A percentile compares a stretch with the other conserved stretches of the same genome.
These are phyloP conservation scores for Chionographis japonica DNA, from an alignment of 106 monocot genomes.

Conservation along the genomic window DNA sequence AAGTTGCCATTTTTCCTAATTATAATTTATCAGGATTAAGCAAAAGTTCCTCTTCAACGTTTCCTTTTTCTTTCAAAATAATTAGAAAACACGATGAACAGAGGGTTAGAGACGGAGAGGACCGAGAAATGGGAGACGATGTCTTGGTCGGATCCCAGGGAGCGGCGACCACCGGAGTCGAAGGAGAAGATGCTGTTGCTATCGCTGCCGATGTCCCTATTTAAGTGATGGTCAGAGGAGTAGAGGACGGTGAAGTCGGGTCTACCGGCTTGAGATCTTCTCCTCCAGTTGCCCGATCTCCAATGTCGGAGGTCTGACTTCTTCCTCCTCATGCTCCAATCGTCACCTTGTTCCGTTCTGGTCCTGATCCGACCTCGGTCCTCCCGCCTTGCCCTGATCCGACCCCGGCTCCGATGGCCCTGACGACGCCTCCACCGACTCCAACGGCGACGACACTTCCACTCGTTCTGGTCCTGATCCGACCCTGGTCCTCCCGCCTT, in stretches of 20 bases:
- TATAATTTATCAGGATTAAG: not conserved
- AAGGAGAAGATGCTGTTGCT: not conserved
- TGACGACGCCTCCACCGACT: too few relatives aligned
- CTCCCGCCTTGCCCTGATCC: too few relatives aligned
- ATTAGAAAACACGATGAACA: too few relatives aligned
- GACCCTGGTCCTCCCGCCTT: too few relatives aligned
- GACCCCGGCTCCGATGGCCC: too few relatives aligned
- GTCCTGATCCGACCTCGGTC: too few relatives aligned
- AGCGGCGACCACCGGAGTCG: constrained; percentile 7
- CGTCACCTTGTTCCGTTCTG: not conserved
- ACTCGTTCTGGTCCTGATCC: too few relatives aligned
- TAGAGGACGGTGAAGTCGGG: not conserved
- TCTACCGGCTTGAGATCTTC: not conserved
- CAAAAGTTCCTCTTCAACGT: too few relatives aligned
- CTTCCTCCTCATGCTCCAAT: constrained; percentile 13
- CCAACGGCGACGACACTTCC: too few relatives aligned
- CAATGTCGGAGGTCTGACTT: constrained; percentile 5
- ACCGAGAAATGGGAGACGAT: not conserved
- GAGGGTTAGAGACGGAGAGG: not conserved
- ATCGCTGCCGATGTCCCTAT: not conserved
- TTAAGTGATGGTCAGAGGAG: constrained; percentile 11
- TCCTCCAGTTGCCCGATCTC: not conserved
- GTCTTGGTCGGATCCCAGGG: constrained; percentile 12
- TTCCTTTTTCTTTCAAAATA: too few relatives aligned
- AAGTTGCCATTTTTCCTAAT: not conserved